Base-by-base conservation (phyloP, 768 basidiomycete genomes). In the Trametes coccinea region DNA sequence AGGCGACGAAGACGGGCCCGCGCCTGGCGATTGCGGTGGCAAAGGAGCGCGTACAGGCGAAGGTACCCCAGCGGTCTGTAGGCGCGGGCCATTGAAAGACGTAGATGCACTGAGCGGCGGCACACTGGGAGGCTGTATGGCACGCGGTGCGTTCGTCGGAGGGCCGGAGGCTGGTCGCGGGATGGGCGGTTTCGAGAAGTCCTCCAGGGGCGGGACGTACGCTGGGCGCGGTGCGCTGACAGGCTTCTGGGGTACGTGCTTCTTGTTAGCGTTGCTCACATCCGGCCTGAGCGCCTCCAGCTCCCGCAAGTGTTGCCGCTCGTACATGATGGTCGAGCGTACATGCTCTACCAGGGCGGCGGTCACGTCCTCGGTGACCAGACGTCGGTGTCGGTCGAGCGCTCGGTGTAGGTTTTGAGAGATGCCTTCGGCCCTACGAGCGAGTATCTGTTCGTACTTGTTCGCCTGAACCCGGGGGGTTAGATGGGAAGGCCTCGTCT, bases 321-420 rank as follows among this genome's bases (percentile, higher is more conserved):
- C 95, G 70, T 94, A 97, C 80, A 95, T 86, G 68, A 98, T 86
- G 30, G 89, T 88, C 16, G 94, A 90, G 27, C 95, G 88, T 16
- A 92, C 92, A 74, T 98, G 94, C 73, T 98, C 94, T 48, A 98
- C 86, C 55, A 98, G 78, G 0, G 95, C 91, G 22, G 90, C 82
- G 16, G 92, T 92, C 55, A 98, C 83, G 72, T 99, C 97, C 58
- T 95, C 92, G 56, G 96, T 91, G 31, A 95, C 91, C 64, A 90
- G 84, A 50, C 85, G 84, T 60, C 90, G 92, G 74, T 99, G 94
- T 0, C 85, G 85, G 40, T 88, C 84, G 31, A 99, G 82, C 2
- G 95, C 89, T 51, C 84, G 85, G 68, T 97, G 95, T 16, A 99
- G 80, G 67, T 98, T 95, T 67, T 92, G 87, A 1, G 96, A 98